Base-by-base conservation (phyloP, 345 rosid genomes). In the Dipteronia dyeriana region DNA sequence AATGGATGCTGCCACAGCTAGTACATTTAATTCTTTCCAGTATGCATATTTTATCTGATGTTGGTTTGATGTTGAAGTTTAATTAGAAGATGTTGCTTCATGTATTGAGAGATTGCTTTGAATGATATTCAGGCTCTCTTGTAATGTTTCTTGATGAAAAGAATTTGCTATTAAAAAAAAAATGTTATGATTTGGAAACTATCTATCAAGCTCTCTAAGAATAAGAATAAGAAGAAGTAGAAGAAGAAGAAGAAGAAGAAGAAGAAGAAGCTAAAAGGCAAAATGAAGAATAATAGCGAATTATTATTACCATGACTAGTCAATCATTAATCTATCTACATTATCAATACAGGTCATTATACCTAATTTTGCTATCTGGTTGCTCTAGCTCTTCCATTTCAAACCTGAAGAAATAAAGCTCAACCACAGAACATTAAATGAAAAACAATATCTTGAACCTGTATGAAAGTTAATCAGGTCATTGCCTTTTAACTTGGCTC, bases 401-500 rank as follows among this genome's bases (percentile, higher is more conserved):
- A 61, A 73, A 13, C 19, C 25, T 51, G 49, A 75, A 53, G 49
- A 53, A 29, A 20, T 38, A 23, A 66, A 68, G 20, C 20, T 61
- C 74, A 69, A 77, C 34, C 26, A 61, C 63, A 43, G 14, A 60
- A 70, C 14, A 47, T 64, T 61, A 43, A 11, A 63, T 16, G 63
- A 59, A 22, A 4, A 54, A 13, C 54, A 54, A 38, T 47, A 25
- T 39, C 64, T 25, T 77, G 62, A 53, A 77, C n/a, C 23, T 43
- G 39, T 67, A 68, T 56, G 31, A 73, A 49, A 41, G 60, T 60
- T 76, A 65, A 57, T 51, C 47, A 56, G 31, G 43, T 9, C 41
- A 10, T 23, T 60, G 43, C 45, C 70, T 61, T 66, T 54, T 26
- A 38, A 64, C 49, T 66, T 70, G 38, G 70, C 76, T 74, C 68